Base-by-base conservation (phyloP, 345 rosid genomes). In the Leavenworthia alabamica region DNA sequence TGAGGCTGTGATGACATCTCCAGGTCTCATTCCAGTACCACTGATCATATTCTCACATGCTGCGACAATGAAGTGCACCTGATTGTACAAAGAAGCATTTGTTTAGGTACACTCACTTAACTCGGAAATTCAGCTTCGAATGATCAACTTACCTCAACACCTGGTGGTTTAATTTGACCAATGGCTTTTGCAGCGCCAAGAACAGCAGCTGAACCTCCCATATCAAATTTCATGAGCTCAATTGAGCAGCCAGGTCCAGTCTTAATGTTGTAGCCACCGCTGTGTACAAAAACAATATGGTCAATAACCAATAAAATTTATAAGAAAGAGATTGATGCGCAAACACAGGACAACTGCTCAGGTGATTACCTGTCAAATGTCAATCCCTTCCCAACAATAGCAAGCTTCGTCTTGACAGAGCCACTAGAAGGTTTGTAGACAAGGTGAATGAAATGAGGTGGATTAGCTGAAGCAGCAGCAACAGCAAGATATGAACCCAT, bases 21-120 rank as follows among this genome's bases (percentile, higher is more conserved):
- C 99, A 23, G 99, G 99, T 76, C 99, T 81, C 97, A 93, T 93
- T 40, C 97, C 96, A 2, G 97, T 85, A 61, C 99, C 99, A 65
- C 99, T 93, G 33, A 92, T 89, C 97, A 89, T 89, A 74, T 92
- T 92, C 82, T 92, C 98, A 73, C 98, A 92, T 57, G 98, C 91
- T 48, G 98, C 98, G 55, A 89, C 87, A 27, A 92, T 82, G 61
- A 90, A 90, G 62, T 87, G 97, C 72, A 90, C 88, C 97, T 87
- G 73, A 66, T 75, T 32, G 64, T 20, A 28, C 62, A 70, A 60
- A 44, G 8, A 33, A 1, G 4, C 8, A n/a, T 20, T 22, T 52
- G 40, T 36, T 44, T 9, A 22, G 41, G 3, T 20, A 32, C 32
- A 35, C 6, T 44, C 22, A 8, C 52, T 45, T 7, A 35, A 26